A percentile compares a stretch with the other conserved stretches of the same genome.
Evolutionary conservation across 2,329 filamentous ascomycete genomes (phyloP).

Genomic region (Colletotrichum incanum): DNA sequence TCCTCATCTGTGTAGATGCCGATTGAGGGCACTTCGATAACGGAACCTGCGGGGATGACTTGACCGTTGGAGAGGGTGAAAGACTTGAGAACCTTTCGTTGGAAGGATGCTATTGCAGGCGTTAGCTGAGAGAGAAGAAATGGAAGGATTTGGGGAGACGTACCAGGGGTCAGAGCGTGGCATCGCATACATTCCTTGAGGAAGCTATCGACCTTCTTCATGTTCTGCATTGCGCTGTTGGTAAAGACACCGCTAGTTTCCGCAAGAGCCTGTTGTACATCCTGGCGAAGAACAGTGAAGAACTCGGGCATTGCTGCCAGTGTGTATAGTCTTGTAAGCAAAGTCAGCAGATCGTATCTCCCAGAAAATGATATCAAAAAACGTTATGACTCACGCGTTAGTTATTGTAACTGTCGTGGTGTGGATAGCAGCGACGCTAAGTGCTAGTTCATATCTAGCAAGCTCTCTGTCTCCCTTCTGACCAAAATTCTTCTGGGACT

Average conservation of each 20-base stretch:
- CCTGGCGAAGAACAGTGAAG: conserved; percentile 65
- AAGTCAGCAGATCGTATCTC: no score
- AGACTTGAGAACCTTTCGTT: conserved; percentile 64
- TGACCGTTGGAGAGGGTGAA: conserved; percentile 70
- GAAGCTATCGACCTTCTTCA: conserved; percentile 60
- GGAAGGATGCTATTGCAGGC: conserved; percentile 57
- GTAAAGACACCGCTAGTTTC: conserved; percentile 53
- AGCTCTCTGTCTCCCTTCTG: conserved; percentile 53
- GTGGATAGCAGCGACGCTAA: conserved; percentile 67
- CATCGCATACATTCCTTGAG: conserved; percentile 56
- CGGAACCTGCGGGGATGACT: conserved; percentile 60
- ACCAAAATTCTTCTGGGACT: conserved; percentile 54
- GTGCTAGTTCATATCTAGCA: conserved; percentile 58
- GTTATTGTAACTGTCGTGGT: conserved; percentile 63
- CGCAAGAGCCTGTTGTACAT: conserved; percentile 59
- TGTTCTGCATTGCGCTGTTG: conserved; percentile 53
- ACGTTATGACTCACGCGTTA: conserved; percentile 54
- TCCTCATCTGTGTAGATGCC: conserved; percentile 56
- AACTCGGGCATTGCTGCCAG: conserved; percentile 66
- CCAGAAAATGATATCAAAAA: no score
- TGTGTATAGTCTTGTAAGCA: conserved; percentile 61
- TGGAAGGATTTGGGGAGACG: conserved; percentile 44
- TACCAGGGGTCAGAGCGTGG: conserved; percentile 52
- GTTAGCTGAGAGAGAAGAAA: no score
- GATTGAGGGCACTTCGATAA: conserved; percentile 59